Base-by-base conservation (phyloP, 495 filamentous ascomycete species). In the Xylaria acuta region DNA sequence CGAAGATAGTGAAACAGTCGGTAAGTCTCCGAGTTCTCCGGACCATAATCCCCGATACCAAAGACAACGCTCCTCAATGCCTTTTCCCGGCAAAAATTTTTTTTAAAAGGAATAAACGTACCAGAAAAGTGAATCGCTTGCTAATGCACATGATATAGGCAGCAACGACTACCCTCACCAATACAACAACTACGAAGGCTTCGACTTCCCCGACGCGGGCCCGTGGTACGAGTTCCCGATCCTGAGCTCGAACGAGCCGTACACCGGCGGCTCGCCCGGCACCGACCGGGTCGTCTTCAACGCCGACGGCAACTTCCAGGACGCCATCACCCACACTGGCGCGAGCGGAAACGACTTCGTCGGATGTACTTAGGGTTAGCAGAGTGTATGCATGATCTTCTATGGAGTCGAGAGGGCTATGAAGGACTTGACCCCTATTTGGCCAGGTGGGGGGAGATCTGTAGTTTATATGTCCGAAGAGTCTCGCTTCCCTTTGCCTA, bases 161-260 rank as follows among this genome's bases (percentile, higher is more conserved):
- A 74, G 69, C 70, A 82, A 86, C 78, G 75, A 80, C 73, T 94
- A 94, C 79, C 92, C 92, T 0, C 92, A 94, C 81, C 81, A 83
- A 62, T 93, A 93, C 84, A 87, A 93, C 77, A 85, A 94, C 86
- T 89, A 89, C 78, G 92, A 94, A 78, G 90, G 88, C 49, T 93
- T 94, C 79, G 81, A 80, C 67, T 94, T 94, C 82, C 82, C 86
- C 43, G 84, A 80, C 53, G 16, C 59, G 12, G 73, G 72, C 1
- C 89, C 90, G 0, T 94, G 89, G 82, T 90, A 92, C 73, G 92
- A 94, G 77, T 94, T 89, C 78, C 92, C 92, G 1, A 90, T 94
- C 69, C 72, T 92, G 75, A 83, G 74, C 64, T 84, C 81, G 69
- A 67, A 85, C 70, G 68, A 75, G 2, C 78, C 86, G 2, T 94